Conservation (phyloP, 768 basidiomycete genomes). For the Rhodotorula graminis region DNA sequence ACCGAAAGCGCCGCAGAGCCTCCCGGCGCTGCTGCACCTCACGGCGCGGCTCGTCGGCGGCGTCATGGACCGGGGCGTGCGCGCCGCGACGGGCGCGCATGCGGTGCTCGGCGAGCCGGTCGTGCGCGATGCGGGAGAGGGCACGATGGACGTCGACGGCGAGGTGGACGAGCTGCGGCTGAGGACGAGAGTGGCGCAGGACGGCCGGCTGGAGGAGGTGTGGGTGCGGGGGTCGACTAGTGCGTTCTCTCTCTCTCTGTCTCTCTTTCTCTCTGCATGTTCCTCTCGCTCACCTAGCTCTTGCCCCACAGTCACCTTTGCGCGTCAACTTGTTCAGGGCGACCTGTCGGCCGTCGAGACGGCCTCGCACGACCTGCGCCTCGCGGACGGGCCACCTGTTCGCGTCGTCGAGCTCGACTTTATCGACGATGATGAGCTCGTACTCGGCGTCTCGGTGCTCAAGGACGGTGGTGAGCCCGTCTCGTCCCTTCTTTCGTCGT, state of each 20-base stretch:
- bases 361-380: not conserved
- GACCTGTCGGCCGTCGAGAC: not conserved
- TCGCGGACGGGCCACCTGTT: not conserved
- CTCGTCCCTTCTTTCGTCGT: not conserved
- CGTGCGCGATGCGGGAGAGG: not conserved
- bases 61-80: not conserved
- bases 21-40: slow-evolving; percentile 19
- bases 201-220: not conserved
- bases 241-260: not conserved
- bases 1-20: not conserved
- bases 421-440: not conserved
- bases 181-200: not conserved
- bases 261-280: not conserved
- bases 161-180: not conserved
- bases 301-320: not conserved
- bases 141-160: not conserved
- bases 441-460: not conserved
- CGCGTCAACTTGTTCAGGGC: not conserved
- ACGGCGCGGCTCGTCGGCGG: slow-evolving; percentile 1
- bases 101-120: not conserved
- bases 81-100: not conserved
- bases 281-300: too few species aligned
- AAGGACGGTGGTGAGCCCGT: not conserved
- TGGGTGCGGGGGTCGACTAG: not conserved
- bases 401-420: slow-evolving; percentile 9